Conservation (phyloP, 2,329 filamentous ascomycete genomes). For the Cladorrhinum sp. region DNA sequence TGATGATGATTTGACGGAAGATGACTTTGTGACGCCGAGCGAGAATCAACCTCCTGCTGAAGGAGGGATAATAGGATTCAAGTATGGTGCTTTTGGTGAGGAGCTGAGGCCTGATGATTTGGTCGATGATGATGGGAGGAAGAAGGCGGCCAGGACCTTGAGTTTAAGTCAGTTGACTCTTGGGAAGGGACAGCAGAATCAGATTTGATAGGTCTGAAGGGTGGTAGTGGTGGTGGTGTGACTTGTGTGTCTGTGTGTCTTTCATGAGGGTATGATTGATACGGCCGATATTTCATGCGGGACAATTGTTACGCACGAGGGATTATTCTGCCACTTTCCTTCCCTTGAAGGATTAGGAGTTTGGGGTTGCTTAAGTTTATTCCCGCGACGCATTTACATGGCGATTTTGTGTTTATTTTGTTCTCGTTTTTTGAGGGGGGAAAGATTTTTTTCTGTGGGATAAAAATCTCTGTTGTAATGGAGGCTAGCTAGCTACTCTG, state of each 20-base stretch:
- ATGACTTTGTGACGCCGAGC: conserved; percentile 51
- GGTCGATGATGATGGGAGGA: conserved; percentile 36
- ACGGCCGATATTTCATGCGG: not conserved
- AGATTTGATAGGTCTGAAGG: conserved; percentile 25
- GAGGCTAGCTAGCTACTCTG: not conserved
- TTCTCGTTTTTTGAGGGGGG: too few species aligned
- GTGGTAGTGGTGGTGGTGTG: too few species aligned
- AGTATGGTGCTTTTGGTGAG: conserved; percentile 43
- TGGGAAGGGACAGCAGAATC: conserved; percentile 34
- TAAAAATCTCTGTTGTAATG: too few species aligned
- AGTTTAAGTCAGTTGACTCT: conserved; percentile 61
- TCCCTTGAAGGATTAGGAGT: too few species aligned
- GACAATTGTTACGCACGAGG: too few species aligned
- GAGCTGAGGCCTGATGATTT: conserved; percentile 40
- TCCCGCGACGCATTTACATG: not conserved
- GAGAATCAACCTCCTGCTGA: conserved; percentile 41
- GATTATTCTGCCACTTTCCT: too few species aligned
- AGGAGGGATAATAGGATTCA: too few species aligned
- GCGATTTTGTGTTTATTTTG: not conserved
- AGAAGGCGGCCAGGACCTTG: conserved; percentile 60
- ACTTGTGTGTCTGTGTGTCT: not conserved
- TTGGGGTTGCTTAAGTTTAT: too few species aligned
- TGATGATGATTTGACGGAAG: conserved; percentile 37
- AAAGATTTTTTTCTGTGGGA: not conserved
- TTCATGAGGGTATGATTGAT: not conserved